A percentile compares a stretch with the other conserved stretches of the same genome.
Evolutionary conservation across 1,284 basidiomycete species (phyloP).

Genomic region (Melampsora abietis-canadensis): DNA sequence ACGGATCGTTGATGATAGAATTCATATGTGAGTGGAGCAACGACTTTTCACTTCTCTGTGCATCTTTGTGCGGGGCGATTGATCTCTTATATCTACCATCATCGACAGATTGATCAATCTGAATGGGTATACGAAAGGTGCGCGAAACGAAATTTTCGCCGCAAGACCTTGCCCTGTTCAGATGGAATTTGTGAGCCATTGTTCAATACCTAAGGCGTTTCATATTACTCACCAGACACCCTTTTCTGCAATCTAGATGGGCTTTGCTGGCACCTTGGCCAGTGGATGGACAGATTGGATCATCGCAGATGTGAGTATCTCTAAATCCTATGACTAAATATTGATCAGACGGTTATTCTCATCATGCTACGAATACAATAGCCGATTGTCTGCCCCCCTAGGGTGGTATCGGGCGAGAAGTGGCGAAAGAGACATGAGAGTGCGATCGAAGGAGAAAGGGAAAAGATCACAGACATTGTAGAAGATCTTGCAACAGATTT

Average conservation of each 20-base stretch:
- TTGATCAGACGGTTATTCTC: neutral
- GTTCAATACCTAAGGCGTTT: conserved; percentile 43
- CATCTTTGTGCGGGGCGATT: neutral
- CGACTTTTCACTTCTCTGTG: conserved; percentile 1
- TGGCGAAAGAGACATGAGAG: conserved; percentile 52
- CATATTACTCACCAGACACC: neutral
- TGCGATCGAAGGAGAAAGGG: conserved; percentile 35
- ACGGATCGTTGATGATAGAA: conserved; percentile 58
- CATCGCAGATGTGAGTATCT: conserved; percentile 51
- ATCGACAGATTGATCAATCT: conserved; percentile 58
- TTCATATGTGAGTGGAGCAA: conserved; percentile 59
- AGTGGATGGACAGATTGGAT: conserved; percentile 66
- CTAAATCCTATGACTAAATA: neutral
- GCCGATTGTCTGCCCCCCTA: conserved; percentile 59
- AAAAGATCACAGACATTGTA: conserved; percentile 43
- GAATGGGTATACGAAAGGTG: conserved; percentile 67
- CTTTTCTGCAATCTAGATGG: conserved; percentile 53
- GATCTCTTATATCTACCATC: neutral
- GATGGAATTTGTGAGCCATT: conserved; percentile 57
- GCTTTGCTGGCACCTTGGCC: conserved; percentile 62
- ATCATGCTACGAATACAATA: neutral
- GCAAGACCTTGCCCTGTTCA: conserved; percentile 62
- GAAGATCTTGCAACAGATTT: conserved; percentile 52
- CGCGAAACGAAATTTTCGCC: conserved; percentile 64
- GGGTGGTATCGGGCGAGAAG: conserved; percentile 56